These are phyloP conservation scores for Deinandra increscens DNA, from an alignment of 129 eudicot genomes.

Conservation along the genomic window DNA sequence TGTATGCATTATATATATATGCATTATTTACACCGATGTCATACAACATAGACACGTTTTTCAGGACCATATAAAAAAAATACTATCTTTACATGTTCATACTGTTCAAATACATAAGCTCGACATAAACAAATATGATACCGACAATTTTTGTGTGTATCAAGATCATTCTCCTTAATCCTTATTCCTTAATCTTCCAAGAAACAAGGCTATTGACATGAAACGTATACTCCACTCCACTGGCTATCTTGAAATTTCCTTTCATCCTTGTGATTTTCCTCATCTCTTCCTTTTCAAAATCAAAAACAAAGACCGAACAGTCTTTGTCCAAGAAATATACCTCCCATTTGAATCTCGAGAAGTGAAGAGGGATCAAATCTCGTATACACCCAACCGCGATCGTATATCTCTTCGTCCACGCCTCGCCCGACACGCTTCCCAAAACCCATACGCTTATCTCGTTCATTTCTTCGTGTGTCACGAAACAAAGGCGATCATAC, in stretches of 20 bases:
- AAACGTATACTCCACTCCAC: constrained; percentile 5
- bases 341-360: constrained; percentile 34
- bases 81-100: too few relatives aligned
- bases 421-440: constrained; percentile 27
- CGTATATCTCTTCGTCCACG: constrained; percentile 45
- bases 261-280: constrained; percentile 25
- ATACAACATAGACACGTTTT: too few relatives aligned
- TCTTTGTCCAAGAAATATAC: constrained; percentile 40
- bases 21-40: too few relatives aligned
- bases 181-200: constrained; percentile 33
- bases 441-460: constrained; percentile 50
- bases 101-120: neutral
- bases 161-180: neutral
- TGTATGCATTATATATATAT: too few relatives aligned
- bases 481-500: constrained; percentile 40
- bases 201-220: constrained; percentile 65
- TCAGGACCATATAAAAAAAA: too few relatives aligned
- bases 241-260: neutral
- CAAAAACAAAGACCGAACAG: constrained; percentile 35
- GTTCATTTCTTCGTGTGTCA: constrained; percentile 37
- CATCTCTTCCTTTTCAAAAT: constrained; percentile 28
- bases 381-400: constrained; percentile 32
- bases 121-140: too few relatives aligned
- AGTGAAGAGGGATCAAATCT: constrained; percentile 51
- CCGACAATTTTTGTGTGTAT: neutral